These are phyloP conservation scores for Coriolopsis trogii DNA, from an alignment of 1,284 basidiomycete genomes.

Conservation along the genomic window DNA sequence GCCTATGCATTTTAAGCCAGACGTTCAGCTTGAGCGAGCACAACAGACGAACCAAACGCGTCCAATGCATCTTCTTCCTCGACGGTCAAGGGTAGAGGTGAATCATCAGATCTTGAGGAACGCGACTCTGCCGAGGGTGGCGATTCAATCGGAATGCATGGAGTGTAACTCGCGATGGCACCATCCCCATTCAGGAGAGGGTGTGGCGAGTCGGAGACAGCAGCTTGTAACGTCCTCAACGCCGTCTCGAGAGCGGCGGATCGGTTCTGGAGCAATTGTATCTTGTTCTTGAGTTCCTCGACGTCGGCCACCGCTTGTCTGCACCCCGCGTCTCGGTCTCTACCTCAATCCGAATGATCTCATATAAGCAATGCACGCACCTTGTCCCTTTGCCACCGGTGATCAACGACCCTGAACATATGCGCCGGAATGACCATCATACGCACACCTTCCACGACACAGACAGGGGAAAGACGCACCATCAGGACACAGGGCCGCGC, in stretches of 20 bases:
- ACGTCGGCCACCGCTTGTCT: constrained; percentile 66
- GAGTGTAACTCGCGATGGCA: too few relatives aligned
- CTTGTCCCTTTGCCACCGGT: constrained; percentile 53
- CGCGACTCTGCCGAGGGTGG: too few relatives aligned
- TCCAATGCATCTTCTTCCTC: constrained; percentile 55
- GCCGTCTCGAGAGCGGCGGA: constrained; percentile 63
- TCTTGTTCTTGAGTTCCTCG: constrained; percentile 65
- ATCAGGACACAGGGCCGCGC: constrained; percentile 70
- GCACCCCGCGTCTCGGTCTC: neutral
- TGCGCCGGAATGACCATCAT: neutral
- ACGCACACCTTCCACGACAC: neutral
- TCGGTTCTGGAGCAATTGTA: constrained; percentile 54
- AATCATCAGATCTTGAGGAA: constrained; percentile 5
- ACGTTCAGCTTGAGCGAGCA: neutral
- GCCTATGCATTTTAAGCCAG: constrained; percentile 44
- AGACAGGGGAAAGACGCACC: constrained; percentile 40
- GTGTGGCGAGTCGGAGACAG: constrained; percentile 49
- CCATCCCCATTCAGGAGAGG: constrained; percentile 46
- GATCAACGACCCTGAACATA: constrained; percentile 52
- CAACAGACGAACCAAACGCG: constrained; percentile 50
- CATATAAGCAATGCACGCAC: constrained; percentile 13
- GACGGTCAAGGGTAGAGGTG: constrained; percentile 13
- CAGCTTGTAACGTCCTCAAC: constrained; percentile 49
- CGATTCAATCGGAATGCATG: too few relatives aligned
- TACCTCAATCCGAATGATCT: neutral